These are phyloP conservation scores for Powellomyces hirtus DNA, from an alignment of 192 early-diverging fungal genomes.

Conservation along the genomic window DNA sequence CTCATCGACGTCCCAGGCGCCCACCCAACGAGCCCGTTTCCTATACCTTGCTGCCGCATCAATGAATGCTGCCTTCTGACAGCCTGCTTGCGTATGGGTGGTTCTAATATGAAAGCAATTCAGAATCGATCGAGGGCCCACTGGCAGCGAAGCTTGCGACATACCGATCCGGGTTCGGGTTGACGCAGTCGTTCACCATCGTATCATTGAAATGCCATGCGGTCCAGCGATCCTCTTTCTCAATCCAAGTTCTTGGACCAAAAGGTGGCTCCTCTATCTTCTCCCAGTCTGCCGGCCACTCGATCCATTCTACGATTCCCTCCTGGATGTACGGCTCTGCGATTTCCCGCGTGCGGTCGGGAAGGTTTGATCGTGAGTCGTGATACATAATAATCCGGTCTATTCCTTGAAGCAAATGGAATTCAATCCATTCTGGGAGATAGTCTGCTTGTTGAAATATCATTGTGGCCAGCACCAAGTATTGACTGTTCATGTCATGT, in stretches of 20 bases:
- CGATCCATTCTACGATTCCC: conserved; percentile 5
- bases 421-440: conserved; percentile 17
- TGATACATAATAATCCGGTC: conserved; percentile 11
- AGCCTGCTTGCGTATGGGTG: background rate
- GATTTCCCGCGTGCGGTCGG: background rate
- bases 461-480: conserved; percentile 1
- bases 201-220: background rate
- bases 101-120: background rate
- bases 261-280: background rate
- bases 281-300: conserved; percentile 5
- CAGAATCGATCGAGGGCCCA: too few relatives aligned
- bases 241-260: conserved; percentile 3
- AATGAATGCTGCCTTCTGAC: conserved; percentile 1
- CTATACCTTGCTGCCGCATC: conserved; percentile 5
- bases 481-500: background rate
- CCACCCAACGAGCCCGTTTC: background rate
- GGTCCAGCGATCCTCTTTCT: background rate
- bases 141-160: too few relatives aligned
- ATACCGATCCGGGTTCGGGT: background rate
- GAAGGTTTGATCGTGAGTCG: background rate
- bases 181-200: conserved; percentile 3
- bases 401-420: conserved; percentile 7
- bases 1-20: conserved; percentile 7
- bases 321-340: conserved; percentile 3
- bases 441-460: background rate